Base-by-base conservation (phyloP, 2,329 filamentous ascomycete genomes). In the Monosporascus sp. region DNA sequence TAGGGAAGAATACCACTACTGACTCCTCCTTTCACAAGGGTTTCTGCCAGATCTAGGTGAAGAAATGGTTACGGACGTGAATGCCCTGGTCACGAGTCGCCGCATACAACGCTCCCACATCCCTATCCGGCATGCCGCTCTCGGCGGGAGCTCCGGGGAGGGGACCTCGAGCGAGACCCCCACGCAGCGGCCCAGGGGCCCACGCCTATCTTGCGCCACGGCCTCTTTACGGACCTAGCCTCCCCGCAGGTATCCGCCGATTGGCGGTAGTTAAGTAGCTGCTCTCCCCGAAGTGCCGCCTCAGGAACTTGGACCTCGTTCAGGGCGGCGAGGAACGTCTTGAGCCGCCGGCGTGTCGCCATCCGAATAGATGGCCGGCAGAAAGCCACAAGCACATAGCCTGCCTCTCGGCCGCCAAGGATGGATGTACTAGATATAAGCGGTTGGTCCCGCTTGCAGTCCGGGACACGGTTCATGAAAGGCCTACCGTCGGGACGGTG, bases 311-410 rank as follows among this genome's bases (percentile, higher is more conserved):
- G 31, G 31, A 35, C 31, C 11, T 35, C 31, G 11, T 35, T 35
- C 4, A 35, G 31, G 31, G 11, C 27, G 27, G 27, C 27, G 9
- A 31, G 27, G 27, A 31, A 31, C 27, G 1, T 70, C 67, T 1
- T 61, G 8, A 31, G 27, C 51, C 1, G 71, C 68, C 9, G 72
- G 51, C 2, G 62, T 67, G 39, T 65, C 57, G 51, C 74, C 71
- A 45, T 74, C 72, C 38, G 64, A 66, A 51, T 71, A 69, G 7
- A 72, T 64, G 43, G 69, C 64, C 41, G 72, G 73, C 25, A 35
- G 31, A 35, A 11, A 35, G 31, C 5, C 11, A 35, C 31, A 35
- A 14, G 5, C 31, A 14, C 31, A 35, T 35, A 35, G 11, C 31
- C 31, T 35, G 31, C 31, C 31, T 35, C 31, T 11, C 31, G 31